Evolutionary conservation across 768 basidiomycete genomes (phyloP).

Genomic region (Leccinellum albellum): DNA sequence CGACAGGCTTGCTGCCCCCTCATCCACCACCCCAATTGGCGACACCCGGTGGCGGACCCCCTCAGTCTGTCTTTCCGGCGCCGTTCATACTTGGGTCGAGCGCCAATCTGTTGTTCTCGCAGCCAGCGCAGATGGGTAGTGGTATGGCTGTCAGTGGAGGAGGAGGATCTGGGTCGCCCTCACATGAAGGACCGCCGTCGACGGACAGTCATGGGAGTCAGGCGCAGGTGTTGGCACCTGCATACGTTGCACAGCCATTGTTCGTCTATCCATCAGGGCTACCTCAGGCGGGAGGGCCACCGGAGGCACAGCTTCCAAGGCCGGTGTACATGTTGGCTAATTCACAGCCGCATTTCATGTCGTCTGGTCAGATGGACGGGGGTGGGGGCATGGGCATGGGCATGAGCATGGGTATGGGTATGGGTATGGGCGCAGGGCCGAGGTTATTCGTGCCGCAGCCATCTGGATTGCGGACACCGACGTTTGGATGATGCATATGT

Average conservation of each 20-base stretch:
- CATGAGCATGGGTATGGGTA: neutral
- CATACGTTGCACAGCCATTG: conserved; percentile 29
- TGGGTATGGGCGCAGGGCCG: conserved; percentile 4
- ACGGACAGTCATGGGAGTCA: conserved; percentile 33
- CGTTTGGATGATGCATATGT: conserved; percentile 23
- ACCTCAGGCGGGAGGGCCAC: conserved; percentile 28
- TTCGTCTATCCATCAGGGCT: conserved; percentile 30
- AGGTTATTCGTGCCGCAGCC: conserved; percentile 25
- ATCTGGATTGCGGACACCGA: conserved; percentile 25
- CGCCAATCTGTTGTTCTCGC: conserved; percentile 28
- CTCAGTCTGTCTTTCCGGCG: conserved; percentile 12
- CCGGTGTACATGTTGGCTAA: conserved; percentile 30
- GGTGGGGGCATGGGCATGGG: neutral
- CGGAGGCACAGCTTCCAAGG: conserved; percentile 20
- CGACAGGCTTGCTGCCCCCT: conserved; percentile 24
- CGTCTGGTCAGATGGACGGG: conserved; percentile 14
- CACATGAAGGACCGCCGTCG: conserved; percentile 28
- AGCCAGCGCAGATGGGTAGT: conserved; percentile 7
- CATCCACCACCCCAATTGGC: conserved; percentile 9
- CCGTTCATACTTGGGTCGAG: conserved; percentile 32
- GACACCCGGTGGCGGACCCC: neutral
- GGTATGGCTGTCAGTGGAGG: conserved; percentile 2
- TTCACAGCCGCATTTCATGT: conserved; percentile 23
- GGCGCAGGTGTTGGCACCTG: conserved; percentile 21
- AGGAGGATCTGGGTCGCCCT: conserved; percentile 26